phyloP scores from a whole-genome alignment of 805 yeast genomes.

The Pichia heedii region DNA sequence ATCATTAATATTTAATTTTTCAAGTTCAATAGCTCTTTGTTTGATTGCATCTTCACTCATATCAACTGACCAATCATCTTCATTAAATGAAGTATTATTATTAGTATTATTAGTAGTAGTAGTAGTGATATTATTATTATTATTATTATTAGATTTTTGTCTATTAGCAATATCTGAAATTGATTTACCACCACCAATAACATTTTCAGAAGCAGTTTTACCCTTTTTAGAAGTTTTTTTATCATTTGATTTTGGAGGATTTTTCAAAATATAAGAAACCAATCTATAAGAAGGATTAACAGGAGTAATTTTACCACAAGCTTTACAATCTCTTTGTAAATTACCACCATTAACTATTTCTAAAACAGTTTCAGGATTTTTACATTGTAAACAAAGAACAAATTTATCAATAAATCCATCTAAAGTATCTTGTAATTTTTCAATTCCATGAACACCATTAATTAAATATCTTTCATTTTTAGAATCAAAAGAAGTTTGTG shows the following conservation, averaged over 20 bases:
- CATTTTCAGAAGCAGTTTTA: conserved; percentile 73
- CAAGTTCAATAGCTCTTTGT: conserved; percentile 82
- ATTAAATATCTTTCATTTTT: conserved; percentile 80
- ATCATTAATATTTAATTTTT: conserved; percentile 41
- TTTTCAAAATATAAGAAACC: conserved; percentile 79
- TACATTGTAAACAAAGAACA: conserved; percentile 89
- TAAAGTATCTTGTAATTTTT: conserved; percentile 82
- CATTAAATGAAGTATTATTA: conserved; percentile 51
- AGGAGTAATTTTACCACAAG: conserved; percentile 86
- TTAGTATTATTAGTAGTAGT: not conserved
- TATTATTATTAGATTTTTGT: conserved; percentile 16
- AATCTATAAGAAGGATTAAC: conserved; percentile 83
- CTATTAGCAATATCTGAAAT: conserved; percentile 68
- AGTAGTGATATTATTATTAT: conserved; percentile 6
- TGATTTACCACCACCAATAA: conserved; percentile 79
- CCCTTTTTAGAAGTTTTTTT: conserved; percentile 38
- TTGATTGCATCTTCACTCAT: conserved; percentile 93
- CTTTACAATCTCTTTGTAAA: conserved; percentile 90
- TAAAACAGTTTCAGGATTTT: conserved; percentile 96
- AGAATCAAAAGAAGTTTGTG: conserved; percentile 80
- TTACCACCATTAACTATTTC: conserved; percentile 64
- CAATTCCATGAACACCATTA: conserved; percentile 89
- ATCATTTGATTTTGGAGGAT: conserved; percentile 59
- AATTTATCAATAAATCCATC: conserved; percentile 92
- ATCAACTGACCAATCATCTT: conserved; percentile 96